These are phyloP conservation scores for Talaromyces verruculosus DNA, from an alignment of 2,329 filamentous ascomycete genomes.

Conservation along the genomic window DNA sequence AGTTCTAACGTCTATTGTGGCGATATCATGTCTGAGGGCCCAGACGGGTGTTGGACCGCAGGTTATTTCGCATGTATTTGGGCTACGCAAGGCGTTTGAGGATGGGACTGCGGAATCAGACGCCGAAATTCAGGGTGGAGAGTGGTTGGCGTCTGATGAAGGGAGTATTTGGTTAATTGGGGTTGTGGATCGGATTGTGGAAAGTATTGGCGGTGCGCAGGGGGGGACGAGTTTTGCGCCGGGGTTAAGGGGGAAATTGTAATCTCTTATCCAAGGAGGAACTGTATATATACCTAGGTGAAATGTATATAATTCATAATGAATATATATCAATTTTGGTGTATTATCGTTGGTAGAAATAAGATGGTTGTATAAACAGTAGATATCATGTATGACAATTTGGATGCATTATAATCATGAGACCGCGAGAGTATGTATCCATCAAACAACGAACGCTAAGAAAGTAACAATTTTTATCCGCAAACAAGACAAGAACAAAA, in stretches of 20 bases:
- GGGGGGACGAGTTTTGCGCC: conserved; percentile 61
- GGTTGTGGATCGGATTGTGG: conserved; percentile 62
- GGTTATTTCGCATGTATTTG: conserved; percentile 78
- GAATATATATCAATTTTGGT: neutral
- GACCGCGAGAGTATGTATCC: neutral
- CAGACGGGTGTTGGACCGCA: conserved; percentile 83
- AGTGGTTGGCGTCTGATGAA: conserved; percentile 49
- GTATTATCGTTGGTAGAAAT: neutral
- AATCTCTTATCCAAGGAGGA: neutral
- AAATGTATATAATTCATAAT: neutral
- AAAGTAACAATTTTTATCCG: neutral
- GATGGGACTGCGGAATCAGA: conserved; percentile 63
- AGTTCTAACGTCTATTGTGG: conserved; percentile 70
- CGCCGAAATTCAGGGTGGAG: conserved; percentile 32
- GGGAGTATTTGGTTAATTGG: conserved; percentile 64
- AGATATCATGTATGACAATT: neutral
- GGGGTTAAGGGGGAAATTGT: conserved; percentile 38
- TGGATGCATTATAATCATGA: neutral
- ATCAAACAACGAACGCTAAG: neutral
- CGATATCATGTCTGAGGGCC: conserved; percentile 70
- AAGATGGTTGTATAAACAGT: neutral
- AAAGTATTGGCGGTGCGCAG: conserved; percentile 46
- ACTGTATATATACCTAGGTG: neutral
- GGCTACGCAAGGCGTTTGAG: conserved; percentile 71
- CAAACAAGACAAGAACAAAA: neutral